Evolutionary conservation across 2,329 filamentous ascomycete species (phyloP), one percentile per base, ranked within the genome.

Genomic region (Penicillium sp.): DNA sequence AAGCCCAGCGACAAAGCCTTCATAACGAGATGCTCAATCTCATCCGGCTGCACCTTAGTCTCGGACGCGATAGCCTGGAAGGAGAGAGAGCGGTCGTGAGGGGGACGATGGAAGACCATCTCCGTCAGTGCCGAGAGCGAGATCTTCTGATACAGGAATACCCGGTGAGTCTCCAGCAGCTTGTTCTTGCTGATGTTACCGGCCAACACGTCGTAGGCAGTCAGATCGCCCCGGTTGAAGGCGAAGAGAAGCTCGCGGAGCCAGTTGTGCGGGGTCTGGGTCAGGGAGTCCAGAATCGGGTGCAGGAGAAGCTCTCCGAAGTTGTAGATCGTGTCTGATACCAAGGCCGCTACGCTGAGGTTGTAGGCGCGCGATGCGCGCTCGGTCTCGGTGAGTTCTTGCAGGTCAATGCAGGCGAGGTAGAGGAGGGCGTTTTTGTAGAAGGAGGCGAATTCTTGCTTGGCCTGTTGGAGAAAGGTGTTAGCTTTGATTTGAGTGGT

Each of bases 21-120:
- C 94, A 99, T 99, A 68, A 99, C 89, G 61, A 99, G 79, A 73
- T 97, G 93, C 81, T 99, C 94, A 65, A 99, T 97, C 78, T 97
- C 91, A 67, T 94, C 86, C 3, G 86, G 85, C 65, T 86, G 84
- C 49, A 99, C 92, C 76, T 96, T 96, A 4, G 94, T 99, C 79
- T 97, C 93, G 63, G 88, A 82, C 6, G 89, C 85, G 68, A 99
- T 97, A 47, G 91, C 90, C 50, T 81, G 78, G 77, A 99, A 99
- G 5, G 89, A 89, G 88, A 99, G 94, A 67, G 91, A 88, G 60
- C 94, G 89, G 79, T 97, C 91, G 72, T 99, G 94, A 31, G 94
- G 93, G 46, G 94, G 91, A 45, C 94, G 89, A 53, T 91, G 90
- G 82, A 99, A 99, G 56, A 99, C 91, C 55, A 92, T 88, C 79